These are phyloP conservation scores for Urtica urens DNA, from an alignment of 306 rosid genomes.

Conservation along the genomic window DNA sequence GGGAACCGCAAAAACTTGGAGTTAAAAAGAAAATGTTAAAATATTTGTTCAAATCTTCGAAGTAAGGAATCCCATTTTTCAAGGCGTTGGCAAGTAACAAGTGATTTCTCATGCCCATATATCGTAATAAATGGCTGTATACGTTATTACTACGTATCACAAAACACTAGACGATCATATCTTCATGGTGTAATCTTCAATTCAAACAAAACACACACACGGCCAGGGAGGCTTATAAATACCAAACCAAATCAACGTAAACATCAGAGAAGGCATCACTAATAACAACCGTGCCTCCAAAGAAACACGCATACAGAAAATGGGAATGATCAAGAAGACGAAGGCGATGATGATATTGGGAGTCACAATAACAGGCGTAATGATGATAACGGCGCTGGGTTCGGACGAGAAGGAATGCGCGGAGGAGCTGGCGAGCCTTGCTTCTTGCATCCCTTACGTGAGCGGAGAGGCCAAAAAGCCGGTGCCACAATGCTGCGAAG, in stretches of 20 bases:
- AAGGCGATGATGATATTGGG: not conserved
- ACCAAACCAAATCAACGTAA: not conserved
- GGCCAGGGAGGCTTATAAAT: constrained; percentile 6
- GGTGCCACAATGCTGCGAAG: constrained; percentile 11
- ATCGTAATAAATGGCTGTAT: not conserved
- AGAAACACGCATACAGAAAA: not conserved
- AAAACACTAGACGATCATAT: not conserved
- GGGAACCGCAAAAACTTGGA: constrained; percentile 6
- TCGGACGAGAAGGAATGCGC: constrained; percentile 14
- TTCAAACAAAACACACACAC: not conserved
- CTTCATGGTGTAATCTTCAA: too few species aligned
- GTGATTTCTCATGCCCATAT: not conserved
- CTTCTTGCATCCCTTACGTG: constrained; percentile 16
- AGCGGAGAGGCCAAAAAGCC: constrained; percentile 16
- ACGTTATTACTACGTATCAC: not conserved
- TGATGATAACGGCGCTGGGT: constrained; percentile 8
- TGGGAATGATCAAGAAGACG: constrained; percentile 3
- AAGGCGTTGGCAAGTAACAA: constrained; percentile 1
- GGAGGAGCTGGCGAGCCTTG: constrained; percentile 12
- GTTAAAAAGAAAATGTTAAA: not conserved
- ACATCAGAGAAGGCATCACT: not conserved
- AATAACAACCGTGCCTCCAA: not conserved
- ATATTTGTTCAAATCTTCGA: not conserved
- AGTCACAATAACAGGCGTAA: constrained; percentile 7
- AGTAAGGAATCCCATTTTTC: constrained; percentile 12